Conservation (phyloP, 208 protist species). For the Acanthamoeba rhysodes region DNA sequence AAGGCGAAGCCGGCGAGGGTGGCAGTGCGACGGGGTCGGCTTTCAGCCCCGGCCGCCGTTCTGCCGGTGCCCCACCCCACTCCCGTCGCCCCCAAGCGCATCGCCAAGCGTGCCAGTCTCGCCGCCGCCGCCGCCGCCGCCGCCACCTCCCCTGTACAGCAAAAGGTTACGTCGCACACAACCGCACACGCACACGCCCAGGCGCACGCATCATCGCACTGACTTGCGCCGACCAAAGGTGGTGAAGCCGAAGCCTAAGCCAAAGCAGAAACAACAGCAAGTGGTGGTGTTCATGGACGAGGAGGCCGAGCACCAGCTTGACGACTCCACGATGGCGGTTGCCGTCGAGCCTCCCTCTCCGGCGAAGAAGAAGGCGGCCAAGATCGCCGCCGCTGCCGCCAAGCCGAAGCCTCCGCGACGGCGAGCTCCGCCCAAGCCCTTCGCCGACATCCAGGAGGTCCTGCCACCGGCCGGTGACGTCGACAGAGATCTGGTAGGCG, state of each 20-base stretch:
- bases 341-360: not conserved
- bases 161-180: too few species aligned
- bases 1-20: not conserved
- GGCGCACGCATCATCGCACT: not conserved
- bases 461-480: not conserved
- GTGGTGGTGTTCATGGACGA: conserved; percentile 22
- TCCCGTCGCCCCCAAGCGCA: not conserved
- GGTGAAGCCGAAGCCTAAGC: not conserved
- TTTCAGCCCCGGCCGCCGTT: not conserved
- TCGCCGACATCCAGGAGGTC: not conserved
- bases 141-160: not conserved
- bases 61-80: not conserved
- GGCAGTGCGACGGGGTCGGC: too few species aligned
- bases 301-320: not conserved
- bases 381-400: not conserved
- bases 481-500: not conserved
- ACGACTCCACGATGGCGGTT: not conserved
- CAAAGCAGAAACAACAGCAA: not conserved
- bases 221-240: not conserved
- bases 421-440: not conserved
- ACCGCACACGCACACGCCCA: too few species aligned
- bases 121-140: too few species aligned
- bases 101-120: not conserved
- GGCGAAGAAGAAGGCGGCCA: not conserved
- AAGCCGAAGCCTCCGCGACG: not conserved